Percentiles rank a stretch among this genome's conserved stretches.
Conservation (phyloP, 2,329 filamentous ascomycete species). For the Exophiala lecanii-corni region DNA sequence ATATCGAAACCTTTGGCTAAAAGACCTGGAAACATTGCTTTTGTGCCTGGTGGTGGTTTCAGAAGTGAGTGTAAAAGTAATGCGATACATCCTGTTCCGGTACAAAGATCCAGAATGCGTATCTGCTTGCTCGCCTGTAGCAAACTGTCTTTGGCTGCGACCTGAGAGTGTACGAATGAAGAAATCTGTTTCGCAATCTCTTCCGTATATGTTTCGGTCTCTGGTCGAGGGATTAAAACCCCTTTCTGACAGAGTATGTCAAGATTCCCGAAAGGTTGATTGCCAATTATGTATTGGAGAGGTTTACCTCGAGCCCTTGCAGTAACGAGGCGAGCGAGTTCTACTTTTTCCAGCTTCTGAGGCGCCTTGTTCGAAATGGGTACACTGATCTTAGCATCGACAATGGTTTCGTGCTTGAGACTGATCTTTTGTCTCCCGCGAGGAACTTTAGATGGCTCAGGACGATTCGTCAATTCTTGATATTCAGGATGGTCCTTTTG, state of each 20-base stretch:
- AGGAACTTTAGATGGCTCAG: too few relatives aligned
- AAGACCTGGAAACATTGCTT: background rate
- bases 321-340: constrained; percentile 31
- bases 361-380: background rate
- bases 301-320: constrained; percentile 61
- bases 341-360: background rate
- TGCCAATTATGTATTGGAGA: constrained; percentile 83
- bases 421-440: too few relatives aligned
- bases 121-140: constrained; percentile 34
- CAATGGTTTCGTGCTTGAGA: too few relatives aligned
- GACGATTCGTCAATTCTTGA: too few relatives aligned
- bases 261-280: constrained; percentile 79
- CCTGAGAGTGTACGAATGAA: background rate
- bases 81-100: constrained; percentile 85
- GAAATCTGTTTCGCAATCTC: constrained; percentile 9
- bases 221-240: constrained; percentile 76
- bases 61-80: constrained; percentile 67
- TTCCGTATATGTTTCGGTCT: constrained; percentile 26
- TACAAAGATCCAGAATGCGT: constrained; percentile 77
- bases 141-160: background rate
- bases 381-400: too few relatives aligned
- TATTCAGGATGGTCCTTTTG: too few relatives aligned
- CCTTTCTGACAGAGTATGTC: constrained; percentile 71
- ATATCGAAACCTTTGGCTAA: constrained; percentile 34
- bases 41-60: constrained; percentile 9